A percentile compares a stretch with the other conserved stretches of the same genome.
Conservation (phyloP, 1,139 yeast genomes). For the Waltiozyma sp. region DNA sequence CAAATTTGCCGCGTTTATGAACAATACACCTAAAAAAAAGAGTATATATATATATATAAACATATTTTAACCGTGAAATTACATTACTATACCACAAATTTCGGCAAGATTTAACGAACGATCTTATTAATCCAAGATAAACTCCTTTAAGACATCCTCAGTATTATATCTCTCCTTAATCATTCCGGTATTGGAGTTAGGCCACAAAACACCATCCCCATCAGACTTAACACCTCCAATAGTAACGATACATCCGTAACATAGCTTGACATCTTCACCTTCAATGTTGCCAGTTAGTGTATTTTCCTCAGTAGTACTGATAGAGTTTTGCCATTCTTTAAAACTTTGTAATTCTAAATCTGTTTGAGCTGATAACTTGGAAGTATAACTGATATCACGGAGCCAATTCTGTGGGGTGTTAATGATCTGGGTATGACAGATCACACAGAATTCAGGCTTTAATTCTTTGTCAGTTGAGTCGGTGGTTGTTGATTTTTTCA, state of each 20-base stretch:
- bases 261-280: constrained; percentile 21
- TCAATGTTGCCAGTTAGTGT: constrained; percentile 19
- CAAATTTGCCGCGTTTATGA: too few relatives aligned
- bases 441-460: constrained; percentile 28
- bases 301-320: constrained; percentile 7
- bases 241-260: constrained; percentile 73
- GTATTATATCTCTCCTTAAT: constrained; percentile 23
- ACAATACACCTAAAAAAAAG: too few relatives aligned
- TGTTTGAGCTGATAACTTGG: constrained; percentile 38
- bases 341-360: constrained; percentile 36
- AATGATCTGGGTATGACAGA: constrained; percentile 42
- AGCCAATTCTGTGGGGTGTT: constrained; percentile 62
- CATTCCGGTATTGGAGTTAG: constrained; percentile 41
- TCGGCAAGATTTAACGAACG: too few relatives aligned
- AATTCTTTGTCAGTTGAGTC: constrained; percentile 1
- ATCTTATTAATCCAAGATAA: constrained; percentile 26
- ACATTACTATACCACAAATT: too few relatives aligned
- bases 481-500: not conserved
- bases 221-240: constrained; percentile 32
- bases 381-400: constrained; percentile 57
- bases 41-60: too few relatives aligned
- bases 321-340: constrained; percentile 23
- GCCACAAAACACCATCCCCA: constrained; percentile 21
- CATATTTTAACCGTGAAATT: too few relatives aligned
- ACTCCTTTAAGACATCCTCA: constrained; percentile 32